Base-by-base conservation (phyloP, 495 filamentous ascomycete genomes). In the Cercophora newfieldiana region DNA sequence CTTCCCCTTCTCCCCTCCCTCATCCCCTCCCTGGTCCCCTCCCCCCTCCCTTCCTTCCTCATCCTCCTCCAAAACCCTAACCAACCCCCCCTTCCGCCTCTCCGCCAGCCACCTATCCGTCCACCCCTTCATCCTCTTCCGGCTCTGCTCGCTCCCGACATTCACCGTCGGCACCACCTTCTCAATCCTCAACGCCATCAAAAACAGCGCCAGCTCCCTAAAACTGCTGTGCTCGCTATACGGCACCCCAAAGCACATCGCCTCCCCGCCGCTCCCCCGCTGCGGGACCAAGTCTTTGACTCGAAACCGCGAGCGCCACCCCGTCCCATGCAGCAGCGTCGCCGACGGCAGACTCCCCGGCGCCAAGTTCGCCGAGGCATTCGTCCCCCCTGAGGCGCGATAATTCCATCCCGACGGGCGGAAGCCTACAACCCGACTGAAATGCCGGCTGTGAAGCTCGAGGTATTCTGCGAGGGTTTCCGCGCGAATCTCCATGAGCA, bases 141-240 rank as follows among this genome's bases (percentile, higher is more conserved):
- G 82, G 4, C 75, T 74, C 24, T 70, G 72, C 58, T 81, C 85
- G 59, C 77, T 84, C 19, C 92, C 93, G 16, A 97, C 90, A 77
- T 98, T 97, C 0, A 99, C 95, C 5, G 95, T 99, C 2, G 95
- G 95, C 19, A 99, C 89, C 3, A 99, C 85, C 77, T 87, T 89
- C 59, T 93, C 93, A 63, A 98, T 94, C 56, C 91, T 78, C 76
- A 99, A 74, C 60, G 88, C 88, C 78, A 94, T 95, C 67, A 92
- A 88, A 71, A 99, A 98, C 86, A 97, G 88, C 2, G 92, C 93
- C 74, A 99, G 76, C 82, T 99, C 95, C 22, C 95, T 81, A 72
- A 99, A 99, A 50, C 89, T 92, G 75, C 91, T 94, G 70, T 99
- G 95, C 78, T 99, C 95, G 59, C 88, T 92, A 72, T 99, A 99